Percentiles rank a stretch among this genome's conserved stretches.
phyloP scores from a whole-genome alignment of 192 early-diverging fungal species.

The Kickxella alabastrina region DNA sequence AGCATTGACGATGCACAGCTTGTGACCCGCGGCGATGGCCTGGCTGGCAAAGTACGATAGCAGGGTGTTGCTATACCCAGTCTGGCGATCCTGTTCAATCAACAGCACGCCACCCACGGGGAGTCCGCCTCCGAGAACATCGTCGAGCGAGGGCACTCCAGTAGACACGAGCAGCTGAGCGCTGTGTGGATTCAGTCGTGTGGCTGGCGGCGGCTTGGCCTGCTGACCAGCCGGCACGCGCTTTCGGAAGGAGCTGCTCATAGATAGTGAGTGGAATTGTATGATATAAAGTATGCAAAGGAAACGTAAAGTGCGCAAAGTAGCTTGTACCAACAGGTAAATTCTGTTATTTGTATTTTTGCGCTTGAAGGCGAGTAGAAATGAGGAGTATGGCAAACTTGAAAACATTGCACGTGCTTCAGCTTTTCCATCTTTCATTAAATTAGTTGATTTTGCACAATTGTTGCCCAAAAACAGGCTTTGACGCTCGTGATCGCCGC shows the following conservation, averaged over 20 bases:
- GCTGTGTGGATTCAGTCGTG: constrained; percentile 72
- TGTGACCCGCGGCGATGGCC: constrained; percentile 72
- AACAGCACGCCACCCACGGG: constrained; percentile 77
- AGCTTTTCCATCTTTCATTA: neutral
- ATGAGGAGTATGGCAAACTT: no score
- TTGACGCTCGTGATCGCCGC: no score
- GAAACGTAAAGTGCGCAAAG: no score
- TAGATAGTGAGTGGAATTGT: neutral
- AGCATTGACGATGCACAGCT: constrained; percentile 63
- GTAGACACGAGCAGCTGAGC: constrained; percentile 75
- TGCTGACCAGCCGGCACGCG: constrained; percentile 58
- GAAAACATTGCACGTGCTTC: neutral
- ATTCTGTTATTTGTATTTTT: no score
- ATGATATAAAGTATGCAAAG: constrained; percentile 2
- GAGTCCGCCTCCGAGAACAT: constrained; percentile 81
- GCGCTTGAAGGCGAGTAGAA: no score
- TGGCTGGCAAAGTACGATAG: constrained; percentile 84
- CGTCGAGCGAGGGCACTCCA: constrained; percentile 81
- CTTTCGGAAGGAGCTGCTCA: constrained; percentile 52
- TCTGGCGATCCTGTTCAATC: constrained; percentile 74
- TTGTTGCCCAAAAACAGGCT: no score
- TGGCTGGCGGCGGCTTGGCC: constrained; percentile 63
- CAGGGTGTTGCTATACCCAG: constrained; percentile 75
- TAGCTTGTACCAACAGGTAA: no score
- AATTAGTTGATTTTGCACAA: neutral